A percentile compares a stretch with the other conserved stretches of the same genome.
These are phyloP conservation scores for Hibiscus trionum DNA, from an alignment of 345 rosid species.

Conservation along the genomic window DNA sequence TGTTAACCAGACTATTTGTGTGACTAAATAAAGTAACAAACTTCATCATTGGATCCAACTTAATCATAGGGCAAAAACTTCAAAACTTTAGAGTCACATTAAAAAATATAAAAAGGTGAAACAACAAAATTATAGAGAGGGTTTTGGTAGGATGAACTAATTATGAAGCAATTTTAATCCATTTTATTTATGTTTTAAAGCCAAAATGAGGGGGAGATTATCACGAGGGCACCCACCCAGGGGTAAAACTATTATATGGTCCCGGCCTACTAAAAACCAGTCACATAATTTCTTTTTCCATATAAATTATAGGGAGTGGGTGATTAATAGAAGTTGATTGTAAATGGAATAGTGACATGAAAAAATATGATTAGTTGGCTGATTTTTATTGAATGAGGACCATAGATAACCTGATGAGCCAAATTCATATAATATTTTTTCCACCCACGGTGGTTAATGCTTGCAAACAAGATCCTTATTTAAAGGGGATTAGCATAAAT, in stretches of 20 bases:
- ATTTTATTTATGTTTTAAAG: not conserved
- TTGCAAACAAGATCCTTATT: conserved; percentile 20
- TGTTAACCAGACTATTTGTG: not conserved
- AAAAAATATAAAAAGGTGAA: not conserved
- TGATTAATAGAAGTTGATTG: too few species aligned
- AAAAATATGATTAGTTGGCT: too few species aligned
- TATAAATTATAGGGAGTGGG: too few species aligned
- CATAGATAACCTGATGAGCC: too few species aligned
- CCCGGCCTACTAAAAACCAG: too few species aligned
- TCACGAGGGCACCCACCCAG: not conserved
- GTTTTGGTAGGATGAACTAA: not conserved
- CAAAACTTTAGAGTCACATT: not conserved
- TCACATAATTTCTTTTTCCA: too few species aligned
- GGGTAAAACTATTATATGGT: too few species aligned
- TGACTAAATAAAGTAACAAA: not conserved
- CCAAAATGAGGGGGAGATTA: not conserved
- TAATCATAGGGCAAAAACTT: conserved; percentile 3
- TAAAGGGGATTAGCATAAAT: conserved; percentile 6
- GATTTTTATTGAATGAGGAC: too few species aligned
- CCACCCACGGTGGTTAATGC: conserved; percentile 14
- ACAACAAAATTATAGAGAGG: not conserved
- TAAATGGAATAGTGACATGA: too few species aligned
- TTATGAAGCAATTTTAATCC: not conserved
- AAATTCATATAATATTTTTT: too few species aligned
- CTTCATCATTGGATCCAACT: conserved; percentile 3